These are phyloP conservation scores for Saturnispora kantuleensis DNA, from an alignment of 805 yeast genomes.

Conservation along the genomic window DNA sequence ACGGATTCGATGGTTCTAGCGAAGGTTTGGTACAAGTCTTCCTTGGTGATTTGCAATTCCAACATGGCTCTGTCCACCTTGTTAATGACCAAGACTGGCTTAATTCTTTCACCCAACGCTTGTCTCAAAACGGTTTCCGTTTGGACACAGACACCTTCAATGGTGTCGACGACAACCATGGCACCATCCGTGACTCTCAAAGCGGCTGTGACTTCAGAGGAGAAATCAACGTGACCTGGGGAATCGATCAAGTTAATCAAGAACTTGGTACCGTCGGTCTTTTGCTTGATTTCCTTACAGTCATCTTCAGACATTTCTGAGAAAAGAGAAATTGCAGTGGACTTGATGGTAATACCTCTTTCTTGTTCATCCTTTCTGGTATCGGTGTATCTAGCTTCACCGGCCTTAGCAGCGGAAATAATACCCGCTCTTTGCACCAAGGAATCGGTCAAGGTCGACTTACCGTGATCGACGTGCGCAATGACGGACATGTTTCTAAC, in stretches of 20 bases:
- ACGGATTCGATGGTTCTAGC: constrained; percentile 99
- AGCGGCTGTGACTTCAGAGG: constrained; percentile 99
- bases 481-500: constrained; percentile 99
- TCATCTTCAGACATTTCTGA: constrained; percentile 82
- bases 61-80: constrained; percentile 99
- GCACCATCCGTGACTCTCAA: constrained; percentile 99
- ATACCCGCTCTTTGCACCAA: constrained; percentile 99
- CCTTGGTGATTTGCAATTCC: constrained; percentile 98
- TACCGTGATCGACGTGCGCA: constrained; percentile 99
- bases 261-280: constrained; percentile 87
- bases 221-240: constrained; percentile 99
- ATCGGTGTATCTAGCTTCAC: constrained; percentile 99
- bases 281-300: constrained; percentile 82
- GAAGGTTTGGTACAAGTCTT: constrained; percentile 97
- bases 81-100: constrained; percentile 98
- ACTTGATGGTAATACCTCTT: constrained; percentile 99
- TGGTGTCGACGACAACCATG: constrained; percentile 96
- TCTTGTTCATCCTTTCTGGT: constrained; percentile 99
- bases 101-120: constrained; percentile 98
- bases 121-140: constrained; percentile 99
- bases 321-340: constrained; percentile 95
- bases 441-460: constrained; percentile 98
- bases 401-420: constrained; percentile 98
- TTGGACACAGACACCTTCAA: constrained; percentile 99
- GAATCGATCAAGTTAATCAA: constrained; percentile 97